Base-by-base conservation (phyloP, 148 eudicot genomes). In the Agrostemma githago region DNA sequence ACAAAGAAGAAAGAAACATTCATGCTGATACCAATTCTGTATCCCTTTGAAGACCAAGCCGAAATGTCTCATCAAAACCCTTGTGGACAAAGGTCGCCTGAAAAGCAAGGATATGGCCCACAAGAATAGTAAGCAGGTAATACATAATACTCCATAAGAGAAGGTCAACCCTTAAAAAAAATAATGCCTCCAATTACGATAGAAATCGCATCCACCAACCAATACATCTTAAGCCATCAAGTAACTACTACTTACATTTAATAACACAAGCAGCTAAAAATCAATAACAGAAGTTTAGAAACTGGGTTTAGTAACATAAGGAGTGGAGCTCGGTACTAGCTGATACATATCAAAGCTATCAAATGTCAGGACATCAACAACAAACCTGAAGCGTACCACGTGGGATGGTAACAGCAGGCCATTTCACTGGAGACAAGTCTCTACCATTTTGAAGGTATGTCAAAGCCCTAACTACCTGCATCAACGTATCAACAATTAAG, bases 341-440 rank as follows among this genome's bases (percentile, higher is more conserved):
- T 11, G 14, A 56, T 17, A 59, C 5, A 56, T 34, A 57, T 37
- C 46, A 58, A 56, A 66, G 40, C 5, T 65, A 71, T 39, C 40
- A 62, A 51, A 62, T 4, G 43, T 38, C 70, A 68, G 64, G 64
- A 39, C 79, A 63, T 14, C 10, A 67, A 68, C 62, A 74, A 88
- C 89, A 89, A 81, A 92, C 99, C 99, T 96, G 97, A 81, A 96
- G 92, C 62, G 99, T 96, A 77, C 99, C 97, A 77, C 99, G 97
- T 79, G 97, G 96, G 78, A 96, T 96, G 75, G 81, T 64, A 77
- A 89, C 86, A 20, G 88, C 85, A 81, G 86, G 84, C 99, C 97
- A 96, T 76, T 80, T 84, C 62, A 88, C 79, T 58, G 69, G 71
- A 74, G 75, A 83, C 58, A 83, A 77, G 69, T 90, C 94, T 83